Percentiles rank a stretch among this genome's conserved stretches.
phyloP scores from a whole-genome alignment of 1,284 basidiomycete species.

The Cystobasidium pallidum region DNA sequence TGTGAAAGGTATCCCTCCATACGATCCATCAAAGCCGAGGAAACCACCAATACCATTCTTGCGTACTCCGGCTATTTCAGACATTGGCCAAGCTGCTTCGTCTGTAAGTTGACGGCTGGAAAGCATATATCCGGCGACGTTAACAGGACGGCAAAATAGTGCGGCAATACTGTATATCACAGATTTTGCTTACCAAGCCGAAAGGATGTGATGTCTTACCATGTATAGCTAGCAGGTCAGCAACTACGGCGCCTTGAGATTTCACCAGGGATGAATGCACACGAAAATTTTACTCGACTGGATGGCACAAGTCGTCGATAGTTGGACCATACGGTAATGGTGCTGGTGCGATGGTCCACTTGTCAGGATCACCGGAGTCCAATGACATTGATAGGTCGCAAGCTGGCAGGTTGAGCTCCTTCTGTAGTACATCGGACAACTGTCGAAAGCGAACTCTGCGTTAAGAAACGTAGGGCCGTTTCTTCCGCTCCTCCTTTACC shows the following conservation, averaged over 20 bases:
- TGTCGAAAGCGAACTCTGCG: not conserved
- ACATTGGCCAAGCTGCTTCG: not conserved
- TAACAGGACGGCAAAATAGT: too few species aligned
- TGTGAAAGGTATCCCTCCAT: not conserved
- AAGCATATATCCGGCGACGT: not conserved
- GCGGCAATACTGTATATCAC: too few species aligned
- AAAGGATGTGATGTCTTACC: not conserved
- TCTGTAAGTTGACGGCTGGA: not conserved
- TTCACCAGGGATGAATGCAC: too few species aligned
- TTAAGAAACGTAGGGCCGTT: not conserved
- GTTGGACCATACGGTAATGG: not conserved
- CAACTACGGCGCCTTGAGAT: too few species aligned
- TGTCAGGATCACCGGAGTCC: not conserved
- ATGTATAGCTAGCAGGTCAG: too few species aligned
- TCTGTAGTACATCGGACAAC: not conserved
- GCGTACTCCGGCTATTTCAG: not conserved
- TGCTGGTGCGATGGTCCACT: not conserved
- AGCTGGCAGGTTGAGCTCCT: not conserved
- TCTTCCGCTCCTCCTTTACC: not conserved
- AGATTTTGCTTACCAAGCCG: not conserved
- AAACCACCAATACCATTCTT: not conserved
- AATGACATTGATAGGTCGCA: not conserved
- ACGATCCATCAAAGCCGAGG: not conserved
- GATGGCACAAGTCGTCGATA: not conserved
- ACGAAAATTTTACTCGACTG: not conserved